These are phyloP conservation scores for Bretziella fagacearum DNA, from an alignment of 2,329 filamentous ascomycete genomes.

Conservation along the genomic window DNA sequence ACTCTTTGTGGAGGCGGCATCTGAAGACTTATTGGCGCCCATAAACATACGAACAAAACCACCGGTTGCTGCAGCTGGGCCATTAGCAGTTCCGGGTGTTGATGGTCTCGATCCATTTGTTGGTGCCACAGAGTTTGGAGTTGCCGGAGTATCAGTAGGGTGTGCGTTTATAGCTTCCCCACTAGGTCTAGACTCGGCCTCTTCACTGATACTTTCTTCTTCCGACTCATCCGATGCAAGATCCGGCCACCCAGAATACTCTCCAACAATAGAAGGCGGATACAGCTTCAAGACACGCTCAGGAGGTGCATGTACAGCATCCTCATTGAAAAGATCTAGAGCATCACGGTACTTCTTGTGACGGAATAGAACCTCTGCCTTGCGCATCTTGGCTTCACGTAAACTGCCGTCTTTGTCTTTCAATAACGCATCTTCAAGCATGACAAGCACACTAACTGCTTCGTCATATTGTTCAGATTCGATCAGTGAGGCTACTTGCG, in stretches of 20 bases:
- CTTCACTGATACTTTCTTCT: slow-evolving; percentile 16
- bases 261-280: slow-evolving; percentile 67
- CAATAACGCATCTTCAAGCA: slow-evolving; percentile 84
- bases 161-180: slow-evolving; percentile 1
- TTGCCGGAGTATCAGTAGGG: not conserved
- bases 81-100: slow-evolving; percentile 7
- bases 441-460: slow-evolving; percentile 70
- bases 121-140: not conserved
- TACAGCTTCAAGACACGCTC: slow-evolving; percentile 76
- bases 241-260: slow-evolving; percentile 43
- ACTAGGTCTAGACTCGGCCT: slow-evolving; percentile 16
- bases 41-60: slow-evolving; percentile 40
- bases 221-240: slow-evolving; percentile 30
- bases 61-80: slow-evolving; percentile 19
- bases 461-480: slow-evolving; percentile 65
- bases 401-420: slow-evolving; percentile 66
- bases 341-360: slow-evolving; percentile 69
- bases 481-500: slow-evolving; percentile 70
- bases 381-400: slow-evolving; percentile 76
- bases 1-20: slow-evolving; percentile 19
- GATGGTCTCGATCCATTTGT: slow-evolving; percentile 8
- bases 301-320: slow-evolving; percentile 74
- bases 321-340: slow-evolving; percentile 71
- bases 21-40: slow-evolving; percentile 18
- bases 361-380: slow-evolving; percentile 71